Evolutionary conservation across 164 flowering plant genomes (phyloP).

Genomic region (Berberis vulgaris): DNA sequence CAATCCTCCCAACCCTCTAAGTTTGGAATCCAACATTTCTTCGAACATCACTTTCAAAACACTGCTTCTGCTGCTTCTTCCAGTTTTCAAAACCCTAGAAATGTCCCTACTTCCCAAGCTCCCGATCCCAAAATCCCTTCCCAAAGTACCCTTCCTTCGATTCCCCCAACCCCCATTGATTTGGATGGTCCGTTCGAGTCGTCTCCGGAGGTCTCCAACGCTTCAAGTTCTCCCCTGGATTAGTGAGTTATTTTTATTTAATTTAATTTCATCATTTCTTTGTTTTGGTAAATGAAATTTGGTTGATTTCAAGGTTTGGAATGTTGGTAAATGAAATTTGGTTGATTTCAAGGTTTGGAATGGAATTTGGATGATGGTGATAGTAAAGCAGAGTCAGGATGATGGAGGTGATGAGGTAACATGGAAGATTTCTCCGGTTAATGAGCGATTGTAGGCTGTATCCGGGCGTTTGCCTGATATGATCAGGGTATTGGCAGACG

Average conservation of each 20-base stretch:
- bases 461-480: slow-evolving; percentile 48
- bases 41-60: slow-evolving; percentile 69
- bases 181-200: slow-evolving; percentile 25
- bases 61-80: slow-evolving; percentile 7
- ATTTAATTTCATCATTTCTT: too few species aligned
- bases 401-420: slow-evolving; percentile 89
- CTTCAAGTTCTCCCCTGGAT: slow-evolving; percentile 88
- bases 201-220: slow-evolving; percentile 56
- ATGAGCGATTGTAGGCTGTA: slow-evolving; percentile 65
- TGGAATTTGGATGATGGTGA: neutral
- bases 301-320: too few species aligned
- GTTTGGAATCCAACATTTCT: slow-evolving; percentile 93
- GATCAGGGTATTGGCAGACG: slow-evolving; percentile 45
- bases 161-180: slow-evolving; percentile 6
- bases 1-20: slow-evolving; percentile 48
- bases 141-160: slow-evolving; percentile 25
- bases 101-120: slow-evolving; percentile 5
- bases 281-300: too few species aligned
- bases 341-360: too few species aligned
- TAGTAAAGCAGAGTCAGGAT: slow-evolving; percentile 93
- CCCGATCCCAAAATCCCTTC: slow-evolving; percentile 11
- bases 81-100: slow-evolving; percentile 12
- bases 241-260: slow-evolving; percentile 31
- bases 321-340: too few species aligned
- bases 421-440: slow-evolving; percentile 92